Evolutionary conservation across 2,329 filamentous ascomycete species (phyloP).

Genomic region (Mariannaea elegans): DNA sequence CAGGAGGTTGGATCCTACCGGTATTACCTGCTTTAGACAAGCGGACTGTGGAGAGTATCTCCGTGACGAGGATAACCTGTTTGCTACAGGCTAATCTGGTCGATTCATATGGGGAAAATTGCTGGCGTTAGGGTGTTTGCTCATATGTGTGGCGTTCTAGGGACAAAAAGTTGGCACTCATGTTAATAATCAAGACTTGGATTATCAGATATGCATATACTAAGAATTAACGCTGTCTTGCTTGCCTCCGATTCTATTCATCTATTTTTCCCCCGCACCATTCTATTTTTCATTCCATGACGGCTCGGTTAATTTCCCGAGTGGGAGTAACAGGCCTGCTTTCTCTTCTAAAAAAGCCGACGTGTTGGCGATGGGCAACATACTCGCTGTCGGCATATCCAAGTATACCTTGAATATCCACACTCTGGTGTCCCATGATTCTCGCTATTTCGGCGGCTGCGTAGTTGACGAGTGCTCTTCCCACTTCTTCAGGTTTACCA

Average conservation of each 20-base stretch:
- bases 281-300: slow-evolving; percentile 29
- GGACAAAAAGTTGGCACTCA: slow-evolving; percentile 24
- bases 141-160: slow-evolving; percentile 32
- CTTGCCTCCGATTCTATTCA: slow-evolving; percentile 29
- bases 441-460: slow-evolving; percentile 82
- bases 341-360: slow-evolving; percentile 73
- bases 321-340: slow-evolving; percentile 63
- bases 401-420: slow-evolving; percentile 79
- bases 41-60: slow-evolving; percentile 95
- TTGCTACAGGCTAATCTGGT: slow-evolving; percentile 58
- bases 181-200: slow-evolving; percentile 30
- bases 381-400: slow-evolving; percentile 97
- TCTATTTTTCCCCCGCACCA: not conserved
- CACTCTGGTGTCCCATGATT: slow-evolving; percentile 86
- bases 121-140: slow-evolving; percentile 39
- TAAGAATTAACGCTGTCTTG: slow-evolving; percentile 34
- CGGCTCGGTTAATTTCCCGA: slow-evolving; percentile 34
- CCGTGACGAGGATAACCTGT: slow-evolving; percentile 78
- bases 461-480: slow-evolving; percentile 91
- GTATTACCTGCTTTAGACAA: slow-evolving; percentile 88
- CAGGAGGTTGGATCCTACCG: slow-evolving; percentile 86
- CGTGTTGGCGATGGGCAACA: slow-evolving; percentile 86
- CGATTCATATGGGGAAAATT: slow-evolving; percentile 14
- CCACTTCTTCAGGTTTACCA: slow-evolving; percentile 74
- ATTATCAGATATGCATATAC: slow-evolving; percentile 34